These are phyloP conservation scores for Ammopiptanthus mongolicus DNA, from an alignment of 306 rosid genomes.

Conservation along the genomic window DNA sequence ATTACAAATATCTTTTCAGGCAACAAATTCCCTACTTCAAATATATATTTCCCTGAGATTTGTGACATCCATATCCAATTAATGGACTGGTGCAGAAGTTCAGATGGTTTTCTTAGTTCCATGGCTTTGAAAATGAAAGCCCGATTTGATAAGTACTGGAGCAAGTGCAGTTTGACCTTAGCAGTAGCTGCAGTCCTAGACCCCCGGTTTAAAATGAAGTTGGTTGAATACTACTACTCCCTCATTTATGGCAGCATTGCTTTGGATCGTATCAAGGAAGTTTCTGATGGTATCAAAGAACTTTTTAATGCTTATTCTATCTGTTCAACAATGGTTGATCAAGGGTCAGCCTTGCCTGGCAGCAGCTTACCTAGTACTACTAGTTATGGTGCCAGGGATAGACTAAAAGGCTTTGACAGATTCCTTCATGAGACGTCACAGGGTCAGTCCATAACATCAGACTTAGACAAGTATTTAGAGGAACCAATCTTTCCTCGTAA, in stretches of 20 bases:
- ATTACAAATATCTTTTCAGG: slow-evolving; percentile 43
- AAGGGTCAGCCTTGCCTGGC: slow-evolving; percentile 63
- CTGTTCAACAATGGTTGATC: slow-evolving; percentile 58
- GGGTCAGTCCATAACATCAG: slow-evolving; percentile 43
- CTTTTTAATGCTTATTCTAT: slow-evolving; percentile 61
- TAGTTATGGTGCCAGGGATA: slow-evolving; percentile 45
- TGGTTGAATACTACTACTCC: slow-evolving; percentile 78
- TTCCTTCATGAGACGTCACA: slow-evolving; percentile 63
- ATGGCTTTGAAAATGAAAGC: slow-evolving; percentile 52
- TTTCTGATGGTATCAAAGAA: slow-evolving; percentile 58
- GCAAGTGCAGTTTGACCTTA: slow-evolving; percentile 62
- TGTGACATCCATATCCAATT: slow-evolving; percentile 66
- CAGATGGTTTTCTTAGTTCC: slow-evolving; percentile 50
- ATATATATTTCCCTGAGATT: slow-evolving; percentile 64
- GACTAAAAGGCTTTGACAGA: slow-evolving; percentile 70
- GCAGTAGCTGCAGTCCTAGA: slow-evolving; percentile 70
- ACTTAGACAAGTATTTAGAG: slow-evolving; percentile 67
- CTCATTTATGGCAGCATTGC: slow-evolving; percentile 68
- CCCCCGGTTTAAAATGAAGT: slow-evolving; percentile 71
- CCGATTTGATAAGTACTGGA: slow-evolving; percentile 68
- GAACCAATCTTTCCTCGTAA: slow-evolving; percentile 69
- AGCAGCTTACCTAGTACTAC: slow-evolving; percentile 53
- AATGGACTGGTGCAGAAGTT: slow-evolving; percentile 63
- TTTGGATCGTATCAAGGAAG: slow-evolving; percentile 64
- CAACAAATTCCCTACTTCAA: slow-evolving; percentile 52